Evolutionary conservation across 2,329 filamentous ascomycete species (phyloP).

Genomic region (Aspergillus sp.): DNA sequence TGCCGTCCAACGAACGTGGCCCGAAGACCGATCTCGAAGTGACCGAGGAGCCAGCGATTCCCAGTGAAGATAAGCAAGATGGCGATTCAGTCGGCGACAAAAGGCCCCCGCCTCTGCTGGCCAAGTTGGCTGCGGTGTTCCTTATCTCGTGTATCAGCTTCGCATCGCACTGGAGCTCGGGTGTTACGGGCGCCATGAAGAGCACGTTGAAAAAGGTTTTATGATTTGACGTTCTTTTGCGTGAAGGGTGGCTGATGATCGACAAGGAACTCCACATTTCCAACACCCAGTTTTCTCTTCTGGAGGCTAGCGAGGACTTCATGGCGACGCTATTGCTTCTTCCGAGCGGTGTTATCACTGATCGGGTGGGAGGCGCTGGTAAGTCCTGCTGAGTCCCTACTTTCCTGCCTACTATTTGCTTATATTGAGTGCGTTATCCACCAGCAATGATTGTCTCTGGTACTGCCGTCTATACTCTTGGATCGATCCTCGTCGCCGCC

Average conservation of each 20-base stretch:
- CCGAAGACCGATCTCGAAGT: background rate
- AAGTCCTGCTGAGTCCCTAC: slow-evolving; percentile 2
- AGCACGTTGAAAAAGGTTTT: slow-evolving; percentile 56
- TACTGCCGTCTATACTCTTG: slow-evolving; percentile 59
- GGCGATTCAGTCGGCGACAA: slow-evolving; percentile 2
- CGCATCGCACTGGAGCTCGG: slow-evolving; percentile 59
- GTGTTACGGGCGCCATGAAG: slow-evolving; percentile 61
- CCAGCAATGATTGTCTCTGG: slow-evolving; percentile 56
- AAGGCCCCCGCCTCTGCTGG: slow-evolving; percentile 24
- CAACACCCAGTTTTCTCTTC: slow-evolving; percentile 58
- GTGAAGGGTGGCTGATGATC: no score
- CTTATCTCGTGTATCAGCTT: slow-evolving; percentile 51
- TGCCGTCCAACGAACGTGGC: background rate
- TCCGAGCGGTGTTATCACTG: slow-evolving; percentile 55
- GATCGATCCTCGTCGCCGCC: slow-evolving; percentile 58
- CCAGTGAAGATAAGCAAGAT: no score
- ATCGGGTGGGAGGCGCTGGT: slow-evolving; percentile 58
- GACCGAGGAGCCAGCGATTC: background rate
- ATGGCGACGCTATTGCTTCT: slow-evolving; percentile 59
- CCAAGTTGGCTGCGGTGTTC: slow-evolving; percentile 46
- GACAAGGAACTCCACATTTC: slow-evolving; percentile 52
- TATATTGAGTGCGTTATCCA: background rate
- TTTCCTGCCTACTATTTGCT: background rate
- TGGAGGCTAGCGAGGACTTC: slow-evolving; percentile 61
- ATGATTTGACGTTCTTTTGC: background rate